Percentiles rank a stretch among this genome's conserved stretches.
Conservation (phyloP, 1,284 basidiomycete genomes). For the Ceraceosorus guamensis region DNA sequence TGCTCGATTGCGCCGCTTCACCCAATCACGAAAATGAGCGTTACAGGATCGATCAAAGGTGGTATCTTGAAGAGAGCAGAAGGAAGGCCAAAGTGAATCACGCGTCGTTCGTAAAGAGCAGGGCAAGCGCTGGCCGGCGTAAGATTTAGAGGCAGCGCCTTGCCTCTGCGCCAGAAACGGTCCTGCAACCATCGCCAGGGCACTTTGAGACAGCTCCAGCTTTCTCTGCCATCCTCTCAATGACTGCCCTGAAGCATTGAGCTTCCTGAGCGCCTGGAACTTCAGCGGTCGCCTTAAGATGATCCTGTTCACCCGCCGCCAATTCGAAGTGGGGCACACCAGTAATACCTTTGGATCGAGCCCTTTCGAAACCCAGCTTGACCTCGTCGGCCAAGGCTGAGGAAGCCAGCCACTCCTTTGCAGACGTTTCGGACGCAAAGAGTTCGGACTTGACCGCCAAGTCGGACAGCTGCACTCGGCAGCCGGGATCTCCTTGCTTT, state of each 20-base stretch:
- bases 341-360: neutral
- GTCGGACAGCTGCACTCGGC: neutral
- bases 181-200: too few species aligned
- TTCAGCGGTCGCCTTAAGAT: neutral
- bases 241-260: neutral
- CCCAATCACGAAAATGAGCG: too few species aligned
- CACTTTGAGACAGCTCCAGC: neutral
- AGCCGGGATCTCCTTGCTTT: neutral
- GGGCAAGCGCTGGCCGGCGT: too few species aligned
- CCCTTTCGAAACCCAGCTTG: neutral
- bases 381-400: neutral
- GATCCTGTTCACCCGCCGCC: neutral
- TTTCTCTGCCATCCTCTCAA: neutral
- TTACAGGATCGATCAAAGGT: too few species aligned
- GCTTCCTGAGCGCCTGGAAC: neutral
- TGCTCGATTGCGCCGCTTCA: too few species aligned
- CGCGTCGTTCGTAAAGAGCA: too few species aligned
- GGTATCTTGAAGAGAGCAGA: too few species aligned
- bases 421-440: neutral
- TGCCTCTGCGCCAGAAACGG: too few species aligned
- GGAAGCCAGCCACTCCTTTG: neutral
- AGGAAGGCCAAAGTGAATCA: too few species aligned
- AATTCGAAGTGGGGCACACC: slow-evolving; percentile 1
- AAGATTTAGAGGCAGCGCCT: too few species aligned
- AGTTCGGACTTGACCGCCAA: neutral